Evolutionary conservation across 192 early-diverging fungal genomes (phyloP).

Genomic region (Kickxella alabastrina): DNA sequence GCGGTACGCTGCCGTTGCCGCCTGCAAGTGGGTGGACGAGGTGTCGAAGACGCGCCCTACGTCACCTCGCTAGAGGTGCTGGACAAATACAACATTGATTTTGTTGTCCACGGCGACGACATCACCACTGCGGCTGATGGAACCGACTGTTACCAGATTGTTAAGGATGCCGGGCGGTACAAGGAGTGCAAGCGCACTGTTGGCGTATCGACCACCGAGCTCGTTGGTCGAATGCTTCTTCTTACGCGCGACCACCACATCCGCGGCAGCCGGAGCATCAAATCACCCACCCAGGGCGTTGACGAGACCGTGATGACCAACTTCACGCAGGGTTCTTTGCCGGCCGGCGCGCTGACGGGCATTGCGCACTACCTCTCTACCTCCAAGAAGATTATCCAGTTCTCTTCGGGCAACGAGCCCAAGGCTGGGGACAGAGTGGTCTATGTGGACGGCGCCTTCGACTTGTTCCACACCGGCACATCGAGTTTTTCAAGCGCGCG

Average conservation of each 20-base stretch:
- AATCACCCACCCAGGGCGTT: slow-evolving; percentile 59
- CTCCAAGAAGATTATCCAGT: slow-evolving; percentile 81
- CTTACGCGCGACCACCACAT: slow-evolving; percentile 87
- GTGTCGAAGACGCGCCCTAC: slow-evolving; percentile 91
- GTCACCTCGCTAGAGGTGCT: slow-evolving; percentile 81
- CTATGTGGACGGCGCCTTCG: slow-evolving; percentile 96
- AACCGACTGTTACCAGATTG: slow-evolving; percentile 92
- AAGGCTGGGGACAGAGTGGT: slow-evolving; percentile 73
- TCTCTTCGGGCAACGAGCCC: slow-evolving; percentile 79
- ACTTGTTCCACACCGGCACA: slow-evolving; percentile 95
- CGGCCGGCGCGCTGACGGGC: slow-evolving; percentile 48
- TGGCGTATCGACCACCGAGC: slow-evolving; percentile 95
- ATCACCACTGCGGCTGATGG: slow-evolving; percentile 96
- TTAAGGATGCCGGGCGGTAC: slow-evolving; percentile 94
- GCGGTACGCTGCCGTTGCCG: slow-evolving; percentile 91
- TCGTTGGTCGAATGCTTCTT: slow-evolving; percentile 92
- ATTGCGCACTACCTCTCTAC: slow-evolving; percentile 89
- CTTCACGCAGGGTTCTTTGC: slow-evolving; percentile 41
- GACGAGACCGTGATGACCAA: slow-evolving; percentile 35
- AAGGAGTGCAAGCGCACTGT: slow-evolving; percentile 94
- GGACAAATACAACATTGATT: slow-evolving; percentile 85
- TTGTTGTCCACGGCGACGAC: slow-evolving; percentile 96
- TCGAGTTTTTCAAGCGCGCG: slow-evolving; percentile 86
- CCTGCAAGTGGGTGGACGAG: slow-evolving; percentile 95
- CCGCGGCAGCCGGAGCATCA: slow-evolving; percentile 51